Base-by-base conservation (phyloP, 139 green algal species). In the Spirogloea muscicola region DNA sequence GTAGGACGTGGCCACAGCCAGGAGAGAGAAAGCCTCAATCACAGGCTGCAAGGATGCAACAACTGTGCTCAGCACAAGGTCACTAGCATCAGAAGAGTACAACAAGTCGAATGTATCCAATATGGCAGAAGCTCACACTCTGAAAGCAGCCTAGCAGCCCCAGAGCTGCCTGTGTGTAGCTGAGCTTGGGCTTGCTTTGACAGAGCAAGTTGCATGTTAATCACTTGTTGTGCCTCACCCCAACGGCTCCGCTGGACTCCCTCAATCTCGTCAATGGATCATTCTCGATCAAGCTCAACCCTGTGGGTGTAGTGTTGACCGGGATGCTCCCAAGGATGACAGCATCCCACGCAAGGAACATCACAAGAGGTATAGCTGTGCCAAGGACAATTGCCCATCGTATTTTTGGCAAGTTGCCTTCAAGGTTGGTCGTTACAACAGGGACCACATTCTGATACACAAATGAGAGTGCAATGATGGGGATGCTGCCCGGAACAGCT, bases 381-480 rank as follows among this genome's bases (percentile, higher is more conserved):
- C 89, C 89, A 42, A 80, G 9, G 5, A 90, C 0, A 16, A 93
- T 63, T 2, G 79, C 84, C 5, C 43, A 64, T 9, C 84, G 72
- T 18, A 91, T 79, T 21, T 59, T 58, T 9, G 13, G 9, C 5
- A 83, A 49, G 74, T 93, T 83, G 33, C 82, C 86, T 2, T 70
- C 78, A 41, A 93, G 80, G 55, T 88, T 36, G 57, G 13, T 68
- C 21, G n/a, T 59, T 40, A 27, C 29, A 72, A 38, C 76, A 0
- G 88, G 89, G 5, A 91, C 65, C n/a, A 93, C 74, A 57, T 93
- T 86, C 68, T 93, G 89, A 58, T 83, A 93, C 2, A 93, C 89
- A 0, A 93, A 68, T 1, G 89, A 63, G 29, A 93, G 83, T 36
- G 91, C 88, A 25, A 91, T 69, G 74, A 92, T 82, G 33, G 89